Base-by-base conservation (phyloP, 768 basidiomycete species). In the Lactarius trivialis region DNA sequence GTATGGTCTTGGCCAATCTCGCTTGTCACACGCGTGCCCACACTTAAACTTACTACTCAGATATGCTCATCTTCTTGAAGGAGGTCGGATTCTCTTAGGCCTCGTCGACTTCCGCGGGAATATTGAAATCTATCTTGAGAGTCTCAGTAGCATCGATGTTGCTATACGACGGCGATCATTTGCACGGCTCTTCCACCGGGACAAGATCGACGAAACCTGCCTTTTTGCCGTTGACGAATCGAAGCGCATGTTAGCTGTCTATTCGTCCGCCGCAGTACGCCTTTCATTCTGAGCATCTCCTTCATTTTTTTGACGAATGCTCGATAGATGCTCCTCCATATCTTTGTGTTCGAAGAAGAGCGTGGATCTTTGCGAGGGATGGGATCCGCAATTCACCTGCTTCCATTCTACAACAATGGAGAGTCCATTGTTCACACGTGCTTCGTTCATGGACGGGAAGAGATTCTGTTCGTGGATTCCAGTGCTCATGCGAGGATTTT, bases 391-490 rank as follows among this genome's bases (percentile, higher is more conserved):
- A 71, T 81, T 6, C 73, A 78, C 33, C 73, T 85, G 7, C 65
- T 56, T 7, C 56, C 65, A 0, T 85, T 82, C 80, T 83, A 82
- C 64, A 54, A 67, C 12, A 2, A 67, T 0, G 67, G 65, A 3
- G 28, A 65, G 0, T 53, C 55, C 4, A 74, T 85, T 26, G 59
- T 55, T 1, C 73, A 73, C 15, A 73, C 78, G 2, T 75, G 77
- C 36, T 83, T 85, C 63, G 73, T 83, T 2, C 71, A 71, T 50
- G 81, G 82, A 4, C 77, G 69, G 28, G 84, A 85, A 64, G 85
- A 86, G 53, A 58, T 86, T 4, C 63, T 82, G 0, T 68, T 85
- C 0, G 71, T 84, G 1, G 84, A 85, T 60, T 74, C 75, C 1
- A 66, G 63, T 2, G 72, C 72, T 2, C 75, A 75, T 7, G 80